These are phyloP conservation scores for Apiotrichum gamsii DNA, from an alignment of 1,284 basidiomycete species.

Conservation along the genomic window DNA sequence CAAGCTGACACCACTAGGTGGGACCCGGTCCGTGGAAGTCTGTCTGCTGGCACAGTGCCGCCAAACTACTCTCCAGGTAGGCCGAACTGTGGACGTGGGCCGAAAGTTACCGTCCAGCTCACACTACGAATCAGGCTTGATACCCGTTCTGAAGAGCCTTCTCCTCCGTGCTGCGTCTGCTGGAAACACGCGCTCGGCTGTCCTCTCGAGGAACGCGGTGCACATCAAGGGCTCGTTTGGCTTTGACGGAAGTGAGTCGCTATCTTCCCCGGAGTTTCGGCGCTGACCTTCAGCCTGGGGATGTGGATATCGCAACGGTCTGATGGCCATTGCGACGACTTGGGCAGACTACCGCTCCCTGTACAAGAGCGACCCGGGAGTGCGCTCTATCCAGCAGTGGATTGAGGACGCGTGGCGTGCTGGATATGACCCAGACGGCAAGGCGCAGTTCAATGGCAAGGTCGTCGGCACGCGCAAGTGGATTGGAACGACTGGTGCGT, in stretches of 20 bases:
- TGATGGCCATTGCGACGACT: conserved; percentile 70
- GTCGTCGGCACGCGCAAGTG: conserved; percentile 63
- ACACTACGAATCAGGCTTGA: conserved; percentile 62
- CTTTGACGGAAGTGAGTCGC: conserved; percentile 63
- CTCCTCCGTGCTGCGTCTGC: conserved; percentile 54
- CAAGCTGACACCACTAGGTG: conserved; percentile 31
- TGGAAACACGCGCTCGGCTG: conserved; percentile 56
- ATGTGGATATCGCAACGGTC: conserved; percentile 67
- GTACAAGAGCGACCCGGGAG: conserved; percentile 53
- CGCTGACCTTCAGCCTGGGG: conserved; percentile 42
- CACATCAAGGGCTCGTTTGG: conserved; percentile 60
- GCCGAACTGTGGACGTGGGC: too few relatives aligned
- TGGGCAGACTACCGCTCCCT: conserved; percentile 26
- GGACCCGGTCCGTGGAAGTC: conserved; percentile 27
- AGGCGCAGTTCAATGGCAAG: conserved; percentile 54
- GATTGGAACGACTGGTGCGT: conserved; percentile 69
- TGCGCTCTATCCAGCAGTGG: conserved; percentile 66
- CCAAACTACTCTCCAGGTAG: conserved; percentile 65
- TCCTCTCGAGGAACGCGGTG: conserved; percentile 60
- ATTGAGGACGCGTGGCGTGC: conserved; percentile 70
- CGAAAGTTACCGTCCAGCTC: too few relatives aligned
- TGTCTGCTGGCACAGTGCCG: conserved; percentile 47
- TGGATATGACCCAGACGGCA: conserved; percentile 68
- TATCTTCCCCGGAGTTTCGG: neutral
- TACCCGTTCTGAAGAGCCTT: conserved; percentile 58